Evolutionary conservation across 345 rosid species (phyloP), one percentile per base, ranked within the genome.

Genomic region (Heritiera fomes): DNA sequence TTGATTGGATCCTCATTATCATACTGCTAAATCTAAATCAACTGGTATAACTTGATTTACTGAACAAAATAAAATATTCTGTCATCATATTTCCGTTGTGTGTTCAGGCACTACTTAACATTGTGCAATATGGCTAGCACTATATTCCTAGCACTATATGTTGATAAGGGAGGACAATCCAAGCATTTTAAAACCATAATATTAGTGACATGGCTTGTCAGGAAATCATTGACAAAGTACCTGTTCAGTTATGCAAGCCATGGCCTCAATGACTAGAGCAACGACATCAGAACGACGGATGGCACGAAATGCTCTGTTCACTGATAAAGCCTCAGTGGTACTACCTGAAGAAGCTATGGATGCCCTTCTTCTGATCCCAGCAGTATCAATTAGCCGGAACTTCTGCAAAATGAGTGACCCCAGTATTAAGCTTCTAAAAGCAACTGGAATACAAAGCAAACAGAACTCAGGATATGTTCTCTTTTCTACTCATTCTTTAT

Each of bases 231-330:
- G 56, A 81, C 71, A 79, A 77, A 47, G 34, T 86, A 95, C 99
- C 96, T 95, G 99, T 82, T 95, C 99, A 50, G 98, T 93, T 82
- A 92, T 91, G 79, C 97, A 95, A 73, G 97, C 96, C 97, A 95
- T 49, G 79, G 98, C 98, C 87, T 95, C 99, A 83, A 95, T 90
- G 86, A 95, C 94, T 65, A 95, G 94, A 79, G 99, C 97, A 75
- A 93, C 97, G 64, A 95, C 98, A 83, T 95, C 99, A 76, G 99
- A 93, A 60, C 96, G 96, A 45, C 93, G 93, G 80, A 95, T 83
- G 75, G 98, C 99, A 62, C 93, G 92, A 60, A 95, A 90, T 84
- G 98, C 99, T 85, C 98, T 89, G 78, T 93, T 93, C 73, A 95
- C 98, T 30, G 99, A 95, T 84, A 95, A 82, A 71, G 96, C 91